A percentile compares a stretch with the other conserved stretches of the same genome.
These are phyloP conservation scores for Oryza officinalis DNA, from an alignment of 176 grass and related monocot species.

Conservation along the genomic window DNA sequence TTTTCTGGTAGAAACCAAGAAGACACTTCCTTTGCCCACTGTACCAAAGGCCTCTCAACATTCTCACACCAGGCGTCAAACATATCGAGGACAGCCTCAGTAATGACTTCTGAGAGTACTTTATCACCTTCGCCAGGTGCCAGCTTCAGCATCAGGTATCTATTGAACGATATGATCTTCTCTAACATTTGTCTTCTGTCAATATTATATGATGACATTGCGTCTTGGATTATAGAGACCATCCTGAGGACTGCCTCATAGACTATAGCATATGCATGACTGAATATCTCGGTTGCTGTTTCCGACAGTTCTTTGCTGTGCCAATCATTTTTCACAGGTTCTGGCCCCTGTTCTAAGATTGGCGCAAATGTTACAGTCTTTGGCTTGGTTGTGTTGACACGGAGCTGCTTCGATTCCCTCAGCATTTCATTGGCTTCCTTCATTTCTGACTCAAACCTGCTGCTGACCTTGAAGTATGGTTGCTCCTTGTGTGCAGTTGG, in stretches of 20 bases:
- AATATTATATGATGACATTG: constrained; percentile 36
- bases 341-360: constrained; percentile 3
- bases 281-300: constrained; percentile 41
- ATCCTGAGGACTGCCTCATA: constrained; percentile 45
- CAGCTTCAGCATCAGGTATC: constrained; percentile 50
- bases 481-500: constrained; percentile 40
- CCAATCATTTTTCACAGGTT: constrained; percentile 9
- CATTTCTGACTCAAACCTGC: constrained; percentile 67
- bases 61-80: constrained; percentile 38
- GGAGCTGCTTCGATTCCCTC: constrained; percentile 56
- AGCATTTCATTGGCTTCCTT: constrained; percentile 64
- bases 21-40: constrained; percentile 37
- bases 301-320: constrained; percentile 19
- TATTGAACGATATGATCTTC: constrained; percentile 33
- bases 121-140: constrained; percentile 42
- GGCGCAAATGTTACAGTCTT: constrained; percentile 51
- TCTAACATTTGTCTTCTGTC: constrained; percentile 43
- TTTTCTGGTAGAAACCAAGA: constrained; percentile 40
- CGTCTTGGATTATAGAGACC: constrained; percentile 36
- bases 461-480: constrained; percentile 53
- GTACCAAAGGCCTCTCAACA: constrained; percentile 46
- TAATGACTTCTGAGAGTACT: constrained; percentile 43
- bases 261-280: constrained; percentile 25
- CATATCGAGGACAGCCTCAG: constrained; percentile 37
- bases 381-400: constrained; percentile 40